Evolutionary conservation across 1,139 yeast species (phyloP).

Genomic region (Zygosaccharomyces pseudobailii): DNA sequence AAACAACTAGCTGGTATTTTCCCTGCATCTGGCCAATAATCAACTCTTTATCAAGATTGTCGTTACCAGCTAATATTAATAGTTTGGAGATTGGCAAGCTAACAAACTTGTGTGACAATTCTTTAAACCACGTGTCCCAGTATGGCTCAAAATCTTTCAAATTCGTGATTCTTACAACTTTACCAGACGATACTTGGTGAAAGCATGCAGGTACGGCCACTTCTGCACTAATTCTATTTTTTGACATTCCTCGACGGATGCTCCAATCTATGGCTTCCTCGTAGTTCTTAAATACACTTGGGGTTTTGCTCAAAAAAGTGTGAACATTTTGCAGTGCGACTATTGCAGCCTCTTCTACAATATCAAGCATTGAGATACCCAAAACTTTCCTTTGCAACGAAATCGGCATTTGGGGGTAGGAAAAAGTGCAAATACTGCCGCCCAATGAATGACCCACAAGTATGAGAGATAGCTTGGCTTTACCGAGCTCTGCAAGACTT

Average conservation of each 20-base stretch:
- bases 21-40: constrained; percentile 98
- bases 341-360: constrained; percentile 89
- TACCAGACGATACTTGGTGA: constrained; percentile 22
- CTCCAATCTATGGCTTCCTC: constrained; percentile 83
- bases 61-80: constrained; percentile 84
- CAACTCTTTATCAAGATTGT: constrained; percentile 73
- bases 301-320: constrained; percentile 55
- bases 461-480: constrained; percentile 37
- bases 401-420: constrained; percentile 33
- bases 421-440: constrained; percentile 71
- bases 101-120: constrained; percentile 62
- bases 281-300: constrained; percentile 48
- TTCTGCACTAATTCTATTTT: constrained; percentile 58
- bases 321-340: constrained; percentile 65
- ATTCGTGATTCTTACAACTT: constrained; percentile 59
- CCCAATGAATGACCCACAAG: constrained; percentile 91
- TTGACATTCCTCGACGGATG: constrained; percentile 47
- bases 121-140: constrained; percentile 82
- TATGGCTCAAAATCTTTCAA: constrained; percentile 53
- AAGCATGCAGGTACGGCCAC: constrained; percentile 72
- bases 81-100: constrained; percentile 56
- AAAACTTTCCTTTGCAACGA: constrained; percentile 35
- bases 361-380: constrained; percentile 79
- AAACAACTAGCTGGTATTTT: constrained; percentile 81
- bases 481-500: constrained; percentile 28